Evolutionary conservation across 768 basidiomycete genomes (phyloP).

Genomic region (Phylloporus sp.): DNA sequence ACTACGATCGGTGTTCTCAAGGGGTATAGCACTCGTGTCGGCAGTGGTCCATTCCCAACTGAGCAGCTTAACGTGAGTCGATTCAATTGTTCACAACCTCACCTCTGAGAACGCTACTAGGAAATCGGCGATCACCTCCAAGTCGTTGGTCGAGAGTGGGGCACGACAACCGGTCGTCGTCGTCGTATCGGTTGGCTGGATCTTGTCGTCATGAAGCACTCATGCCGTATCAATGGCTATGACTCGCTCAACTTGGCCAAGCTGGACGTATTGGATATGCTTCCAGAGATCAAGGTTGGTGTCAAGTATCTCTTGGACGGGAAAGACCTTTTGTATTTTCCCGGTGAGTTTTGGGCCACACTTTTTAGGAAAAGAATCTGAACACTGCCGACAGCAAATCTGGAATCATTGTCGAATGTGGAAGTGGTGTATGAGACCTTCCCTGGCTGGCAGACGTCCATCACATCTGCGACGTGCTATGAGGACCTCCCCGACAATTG

Average conservation of each 20-base stretch:
- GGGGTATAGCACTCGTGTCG: conserved; percentile 97
- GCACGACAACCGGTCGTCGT: conserved; percentile 87
- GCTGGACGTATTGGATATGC: conserved; percentile 83
- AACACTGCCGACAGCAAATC: conserved; percentile 56
- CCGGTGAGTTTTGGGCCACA: conserved; percentile 51
- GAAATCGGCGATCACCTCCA: conserved; percentile 83
- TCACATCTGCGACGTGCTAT: conserved; percentile 58
- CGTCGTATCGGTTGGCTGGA: conserved; percentile 98
- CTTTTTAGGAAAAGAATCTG: background rate
- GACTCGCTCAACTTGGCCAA: conserved; percentile 93
- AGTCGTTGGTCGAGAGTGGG: conserved; percentile 90
- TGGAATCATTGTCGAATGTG: conserved; percentile 73
- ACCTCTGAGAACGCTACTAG: conserved; percentile 35
- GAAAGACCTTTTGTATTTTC: conserved; percentile 78
- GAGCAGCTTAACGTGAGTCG: conserved; percentile 82
- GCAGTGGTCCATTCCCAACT: conserved; percentile 95
- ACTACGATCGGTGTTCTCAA: conserved; percentile 90
- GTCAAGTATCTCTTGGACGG: conserved; percentile 77
- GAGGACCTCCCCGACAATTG: conserved; percentile 81
- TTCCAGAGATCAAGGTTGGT: conserved; percentile 85
- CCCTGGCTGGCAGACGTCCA: conserved; percentile 86
- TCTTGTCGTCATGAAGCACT: conserved; percentile 91
- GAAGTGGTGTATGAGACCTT: conserved; percentile 86
- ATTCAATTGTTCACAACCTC: background rate
- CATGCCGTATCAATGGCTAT: conserved; percentile 93